Evolutionary conservation across 1,139 yeast genomes (phyloP).

Genomic region (Keqinozyma sinolaborantium): DNA sequence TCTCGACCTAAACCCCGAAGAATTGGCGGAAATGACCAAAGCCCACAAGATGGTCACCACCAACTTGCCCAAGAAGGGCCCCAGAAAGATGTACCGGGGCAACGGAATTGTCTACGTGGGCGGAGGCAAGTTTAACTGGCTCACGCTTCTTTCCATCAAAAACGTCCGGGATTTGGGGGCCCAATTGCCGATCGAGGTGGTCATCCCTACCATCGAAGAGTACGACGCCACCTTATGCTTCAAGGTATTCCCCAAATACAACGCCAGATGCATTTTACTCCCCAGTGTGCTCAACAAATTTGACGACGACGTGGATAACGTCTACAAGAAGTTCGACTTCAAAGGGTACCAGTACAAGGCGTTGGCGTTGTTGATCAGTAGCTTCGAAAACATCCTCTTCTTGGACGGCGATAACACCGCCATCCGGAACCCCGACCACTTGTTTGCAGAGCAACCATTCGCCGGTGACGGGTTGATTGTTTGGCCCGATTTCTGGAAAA

Average conservation of each 20-base stretch:
- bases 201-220: conserved; percentile 67
- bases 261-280: conserved; percentile 56
- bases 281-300: conserved; percentile 43
- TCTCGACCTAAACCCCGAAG: conserved; percentile 47
- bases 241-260: conserved; percentile 57
- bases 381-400: conserved; percentile 73
- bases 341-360: conserved; percentile 80
- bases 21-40: conserved; percentile 32
- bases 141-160: conserved; percentile 63
- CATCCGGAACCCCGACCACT: conserved; percentile 48
- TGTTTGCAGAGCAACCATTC: conserved; percentile 29
- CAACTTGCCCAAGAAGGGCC: conserved; percentile 41
- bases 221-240: conserved; percentile 69
- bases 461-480: conserved; percentile 32
- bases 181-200: conserved; percentile 69
- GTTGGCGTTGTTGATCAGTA: conserved; percentile 67
- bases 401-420: conserved; percentile 79
- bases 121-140: conserved; percentile 66
- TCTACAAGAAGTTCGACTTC: conserved; percentile 13
- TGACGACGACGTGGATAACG: conserved; percentile 9
- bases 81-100: conserved; percentile 53
- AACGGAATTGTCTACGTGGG: conserved; percentile 65
- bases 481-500: conserved; percentile 49
- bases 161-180: conserved; percentile 63
- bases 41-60: conserved; percentile 55